Evolutionary conservation across 495 filamentous ascomycete species (phyloP).

Genomic region (Neurospora sp.): DNA sequence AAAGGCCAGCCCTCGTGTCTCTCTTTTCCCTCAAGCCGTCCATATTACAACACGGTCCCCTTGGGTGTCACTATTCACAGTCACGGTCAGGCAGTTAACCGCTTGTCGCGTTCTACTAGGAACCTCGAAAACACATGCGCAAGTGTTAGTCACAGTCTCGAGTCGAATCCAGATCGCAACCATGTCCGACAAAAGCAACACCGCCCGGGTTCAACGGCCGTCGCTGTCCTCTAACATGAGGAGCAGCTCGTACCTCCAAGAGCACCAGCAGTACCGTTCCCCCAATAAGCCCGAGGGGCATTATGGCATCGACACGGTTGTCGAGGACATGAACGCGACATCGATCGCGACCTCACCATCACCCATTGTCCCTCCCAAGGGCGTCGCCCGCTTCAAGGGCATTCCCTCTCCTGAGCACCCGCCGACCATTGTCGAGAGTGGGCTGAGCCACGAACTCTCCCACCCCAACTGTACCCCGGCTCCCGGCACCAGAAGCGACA

Average conservation of each 20-base stretch:
- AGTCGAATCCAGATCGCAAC: slow-evolving; percentile 1
- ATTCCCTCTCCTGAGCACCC: slow-evolving; percentile 41
- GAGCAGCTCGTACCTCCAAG: slow-evolving; percentile 58
- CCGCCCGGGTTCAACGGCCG: slow-evolving; percentile 28
- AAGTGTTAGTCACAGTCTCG: neutral
- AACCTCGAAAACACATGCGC: neutral
- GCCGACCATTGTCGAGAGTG: slow-evolving; percentile 45
- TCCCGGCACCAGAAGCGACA: slow-evolving; percentile 27
- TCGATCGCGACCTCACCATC: slow-evolving; percentile 12
- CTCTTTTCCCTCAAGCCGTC: neutral
- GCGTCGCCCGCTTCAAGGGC: slow-evolving; percentile 38
- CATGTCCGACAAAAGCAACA: slow-evolving; percentile 28
- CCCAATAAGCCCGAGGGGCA: slow-evolving; percentile 41
- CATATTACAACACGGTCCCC: neutral
- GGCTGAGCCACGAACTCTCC: slow-evolving; percentile 44
- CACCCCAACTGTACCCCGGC: slow-evolving; percentile 45
- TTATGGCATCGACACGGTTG: slow-evolving; percentile 44
- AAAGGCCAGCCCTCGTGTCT: neutral
- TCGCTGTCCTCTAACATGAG: slow-evolving; percentile 42
- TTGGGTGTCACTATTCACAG: neutral
- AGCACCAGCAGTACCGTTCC: slow-evolving; percentile 66
- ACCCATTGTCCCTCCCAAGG: slow-evolving; percentile 16
- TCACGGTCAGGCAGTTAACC: neutral
- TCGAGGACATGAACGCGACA: slow-evolving; percentile 34
- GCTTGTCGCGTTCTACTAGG: neutral